These are phyloP conservation scores for Melanogaster broomeanus DNA, from an alignment of 768 basidiomycete species.

Conservation along the genomic window DNA sequence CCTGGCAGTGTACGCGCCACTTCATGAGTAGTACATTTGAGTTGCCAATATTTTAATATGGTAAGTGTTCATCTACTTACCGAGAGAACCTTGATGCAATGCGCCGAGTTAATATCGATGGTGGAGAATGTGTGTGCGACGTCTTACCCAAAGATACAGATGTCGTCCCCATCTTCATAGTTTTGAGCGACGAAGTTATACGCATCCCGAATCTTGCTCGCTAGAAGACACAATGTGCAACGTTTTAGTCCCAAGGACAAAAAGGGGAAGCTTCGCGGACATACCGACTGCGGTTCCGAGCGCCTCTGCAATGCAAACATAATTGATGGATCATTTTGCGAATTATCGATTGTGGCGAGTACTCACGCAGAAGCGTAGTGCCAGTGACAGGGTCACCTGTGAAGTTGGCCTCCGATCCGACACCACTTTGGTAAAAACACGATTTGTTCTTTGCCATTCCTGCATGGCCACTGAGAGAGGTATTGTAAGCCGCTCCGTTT, in stretches of 20 bases:
- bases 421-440: conserved; percentile 28
- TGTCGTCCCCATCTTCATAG: conserved; percentile 14
- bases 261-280: background rate
- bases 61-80: background rate
- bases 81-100: background rate
- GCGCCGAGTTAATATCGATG: background rate
- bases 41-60: background rate
- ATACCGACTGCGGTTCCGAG: conserved; percentile 4
- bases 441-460: conserved; percentile 6
- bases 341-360: background rate
- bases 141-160: conserved; percentile 15
- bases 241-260: background rate
- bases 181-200: conserved; percentile 29
- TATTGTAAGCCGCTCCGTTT: too few species aligned
- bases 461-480: background rate
- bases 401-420: conserved; percentile 22
- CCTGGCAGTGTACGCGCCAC: conserved; percentile 7
- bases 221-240: background rate
- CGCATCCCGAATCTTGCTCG: conserved; percentile 27
- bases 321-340: background rate
- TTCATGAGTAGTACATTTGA: background rate
- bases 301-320: conserved; percentile 4
- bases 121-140: background rate
- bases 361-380: conserved; percentile 2
- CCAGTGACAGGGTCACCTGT: conserved; percentile 10